Evolutionary conservation across 108 stramenopile genomes (phyloP).

Genomic region (Conticribra guillardii): DNA sequence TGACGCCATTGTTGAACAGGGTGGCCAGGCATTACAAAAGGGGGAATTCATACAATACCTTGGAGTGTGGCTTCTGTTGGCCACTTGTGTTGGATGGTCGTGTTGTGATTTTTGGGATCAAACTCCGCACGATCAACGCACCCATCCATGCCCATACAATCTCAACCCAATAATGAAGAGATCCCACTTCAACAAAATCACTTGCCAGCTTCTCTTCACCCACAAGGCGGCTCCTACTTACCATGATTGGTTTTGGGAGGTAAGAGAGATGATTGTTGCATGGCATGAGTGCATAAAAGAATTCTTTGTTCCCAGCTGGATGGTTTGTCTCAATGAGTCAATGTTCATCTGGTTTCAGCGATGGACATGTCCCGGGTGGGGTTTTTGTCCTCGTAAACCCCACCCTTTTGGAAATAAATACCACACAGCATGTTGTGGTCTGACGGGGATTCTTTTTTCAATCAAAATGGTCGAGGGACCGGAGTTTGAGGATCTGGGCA

Average conservation of each 20-base stretch:
- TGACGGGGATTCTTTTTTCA: constrained; percentile 30
- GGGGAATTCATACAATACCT: constrained; percentile 28
- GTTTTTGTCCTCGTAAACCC: constrained; percentile 44
- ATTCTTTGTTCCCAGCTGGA: constrained; percentile 24
- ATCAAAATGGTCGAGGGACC: constrained; percentile 40
- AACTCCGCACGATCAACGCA: neutral
- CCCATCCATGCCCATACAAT: constrained; percentile 4
- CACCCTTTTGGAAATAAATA: constrained; percentile 50
- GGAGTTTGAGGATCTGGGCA: constrained; percentile 22
- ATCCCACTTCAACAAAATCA: constrained; percentile 22
- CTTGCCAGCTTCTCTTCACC: constrained; percentile 15
- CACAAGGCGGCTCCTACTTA: constrained; percentile 16
- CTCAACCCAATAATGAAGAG: constrained; percentile 25
- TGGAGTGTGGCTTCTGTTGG: constrained; percentile 33
- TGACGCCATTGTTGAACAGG: neutral
- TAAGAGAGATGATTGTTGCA: constrained; percentile 23
- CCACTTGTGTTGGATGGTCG: constrained; percentile 8
- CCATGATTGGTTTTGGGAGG: constrained; percentile 31
- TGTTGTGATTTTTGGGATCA: constrained; percentile 16
- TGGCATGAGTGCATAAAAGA: constrained; percentile 39
- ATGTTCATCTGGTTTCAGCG: constrained; percentile 33
- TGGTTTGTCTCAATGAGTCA: constrained; percentile 35
- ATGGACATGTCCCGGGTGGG: constrained; percentile 39
- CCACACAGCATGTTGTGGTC: constrained; percentile 37
- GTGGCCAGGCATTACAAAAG: neutral